Percentiles rank a stretch among this genome's conserved stretches.
phyloP scores from a whole-genome alignment of 352 stramenopile species.

The Phytophthora pseudosyringae region DNA sequence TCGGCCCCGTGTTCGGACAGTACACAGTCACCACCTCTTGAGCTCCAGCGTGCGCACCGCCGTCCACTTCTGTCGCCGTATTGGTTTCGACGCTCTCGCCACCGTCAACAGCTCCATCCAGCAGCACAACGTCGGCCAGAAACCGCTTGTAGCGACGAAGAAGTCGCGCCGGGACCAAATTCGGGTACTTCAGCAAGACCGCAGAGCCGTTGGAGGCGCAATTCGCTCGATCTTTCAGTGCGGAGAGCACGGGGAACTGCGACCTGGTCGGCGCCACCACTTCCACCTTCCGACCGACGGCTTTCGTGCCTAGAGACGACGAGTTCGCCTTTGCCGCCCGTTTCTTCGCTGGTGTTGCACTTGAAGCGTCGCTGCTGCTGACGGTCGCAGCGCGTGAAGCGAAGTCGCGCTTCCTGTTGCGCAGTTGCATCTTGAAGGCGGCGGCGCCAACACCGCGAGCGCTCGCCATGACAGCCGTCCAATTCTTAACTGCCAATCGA shows the following conservation, averaged over 20 bases:
- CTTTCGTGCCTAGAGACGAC: conserved; percentile 7
- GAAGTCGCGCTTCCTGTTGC: conserved; percentile 45
- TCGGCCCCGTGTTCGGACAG: conserved; percentile 85
- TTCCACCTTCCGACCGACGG: conserved; percentile 13
- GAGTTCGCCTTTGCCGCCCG: conserved; percentile 12
- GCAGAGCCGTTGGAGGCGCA: conserved; percentile 20
- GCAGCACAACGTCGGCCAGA: conserved; percentile 77
- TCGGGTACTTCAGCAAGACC: conserved; percentile 61
- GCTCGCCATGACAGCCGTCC: conserved; percentile 16
- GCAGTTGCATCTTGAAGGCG: conserved; percentile 45
- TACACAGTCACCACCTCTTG: conserved; percentile 70
- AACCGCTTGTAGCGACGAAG: conserved; percentile 87
- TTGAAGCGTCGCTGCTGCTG: not conserved
- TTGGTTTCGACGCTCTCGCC: not conserved
- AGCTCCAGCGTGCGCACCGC: conserved; percentile 14
- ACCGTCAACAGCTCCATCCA: conserved; percentile 17
- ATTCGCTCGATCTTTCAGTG: conserved; percentile 34
- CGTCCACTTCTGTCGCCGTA: conserved; percentile 1
- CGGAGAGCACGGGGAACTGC: conserved; percentile 33
- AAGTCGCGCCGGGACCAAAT: conserved; percentile 59
- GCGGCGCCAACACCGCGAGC: conserved; percentile 9
- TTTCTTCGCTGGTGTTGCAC: conserved; percentile 17
- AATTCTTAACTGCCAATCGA: conserved; percentile 10
- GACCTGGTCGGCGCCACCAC: conserved; percentile 8
- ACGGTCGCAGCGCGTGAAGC: conserved; percentile 7